A percentile compares a stretch with the other conserved stretches of the same genome.
These are phyloP conservation scores for Chlamydomonas eustigma DNA, from an alignment of 139 green algal species.

Conservation along the genomic window DNA sequence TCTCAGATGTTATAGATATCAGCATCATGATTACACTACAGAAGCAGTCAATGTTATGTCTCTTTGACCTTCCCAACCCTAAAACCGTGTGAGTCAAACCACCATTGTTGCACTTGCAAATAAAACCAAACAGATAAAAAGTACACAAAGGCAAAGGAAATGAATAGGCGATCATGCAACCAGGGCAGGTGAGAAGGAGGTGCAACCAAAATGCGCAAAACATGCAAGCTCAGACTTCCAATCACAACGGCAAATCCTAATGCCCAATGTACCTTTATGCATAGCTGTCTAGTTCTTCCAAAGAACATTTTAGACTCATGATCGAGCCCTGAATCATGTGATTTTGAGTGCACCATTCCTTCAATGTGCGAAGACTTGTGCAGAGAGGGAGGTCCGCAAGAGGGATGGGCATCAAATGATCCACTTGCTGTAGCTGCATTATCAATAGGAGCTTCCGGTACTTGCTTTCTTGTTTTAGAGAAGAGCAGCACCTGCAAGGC, in stretches of 20 bases:
- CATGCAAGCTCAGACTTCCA: conserved; percentile 39
- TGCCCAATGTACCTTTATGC: too few species aligned
- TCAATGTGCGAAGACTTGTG: too few species aligned
- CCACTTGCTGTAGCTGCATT: neutral
- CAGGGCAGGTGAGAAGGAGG: conserved; percentile 45
- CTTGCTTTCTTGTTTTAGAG: neutral
- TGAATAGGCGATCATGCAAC: conserved; percentile 56
- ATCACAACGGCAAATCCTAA: too few species aligned
- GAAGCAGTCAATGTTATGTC: too few species aligned
- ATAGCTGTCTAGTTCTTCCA: too few species aligned
- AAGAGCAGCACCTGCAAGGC: neutral
- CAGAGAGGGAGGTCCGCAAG: neutral
- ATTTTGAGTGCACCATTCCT: too few species aligned
- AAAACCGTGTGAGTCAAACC: neutral
- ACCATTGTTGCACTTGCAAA: conserved; percentile 16
- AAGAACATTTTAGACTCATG: too few species aligned
- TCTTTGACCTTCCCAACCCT: too few species aligned
- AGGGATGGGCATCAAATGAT: neutral
- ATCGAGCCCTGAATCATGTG: too few species aligned
- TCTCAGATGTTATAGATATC: too few species aligned
- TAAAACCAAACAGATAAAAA: conserved; percentile 11
- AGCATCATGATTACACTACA: too few species aligned
- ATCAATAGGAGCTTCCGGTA: neutral
- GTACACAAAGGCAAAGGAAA: conserved; percentile 48
- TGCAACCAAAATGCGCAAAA: conserved; percentile 17